These are phyloP conservation scores for Yamadazyma atlantica DNA, from an alignment of 1,139 yeast genomes.

Conservation along the genomic window DNA sequence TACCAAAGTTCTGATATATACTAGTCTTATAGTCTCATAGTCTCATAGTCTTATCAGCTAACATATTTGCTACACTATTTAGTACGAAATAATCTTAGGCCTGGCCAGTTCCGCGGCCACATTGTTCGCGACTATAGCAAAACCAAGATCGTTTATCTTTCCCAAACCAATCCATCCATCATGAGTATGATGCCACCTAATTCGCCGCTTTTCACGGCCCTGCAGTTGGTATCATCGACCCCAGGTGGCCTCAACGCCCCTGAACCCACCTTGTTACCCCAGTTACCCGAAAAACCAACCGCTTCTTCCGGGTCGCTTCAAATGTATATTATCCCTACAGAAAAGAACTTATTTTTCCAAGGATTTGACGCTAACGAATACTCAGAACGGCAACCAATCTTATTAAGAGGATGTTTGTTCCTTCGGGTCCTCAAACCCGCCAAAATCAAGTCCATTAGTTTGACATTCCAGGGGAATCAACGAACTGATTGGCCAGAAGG, in stretches of 20 bases:
- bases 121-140: not conserved
- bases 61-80: too few species aligned
- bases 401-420: conserved; percentile 79
- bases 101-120: too few species aligned
- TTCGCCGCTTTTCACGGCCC: conserved; percentile 36
- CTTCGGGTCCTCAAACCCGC: conserved; percentile 71
- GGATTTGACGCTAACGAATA: conserved; percentile 75
- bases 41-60: too few species aligned
- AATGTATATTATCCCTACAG: conserved; percentile 66
- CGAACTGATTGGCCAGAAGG: conserved; percentile 99
- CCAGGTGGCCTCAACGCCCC: conserved; percentile 6
- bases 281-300: conserved; percentile 49
- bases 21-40: too few species aligned
- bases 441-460: conserved; percentile 66
- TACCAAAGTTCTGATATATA: too few species aligned
- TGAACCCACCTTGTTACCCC: conserved; percentile 29
- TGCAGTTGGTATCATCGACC: conserved; percentile 21
- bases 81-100: too few species aligned
- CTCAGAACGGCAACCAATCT: conserved; percentile 71
- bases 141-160: not conserved
- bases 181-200: conserved; percentile 15
- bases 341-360: conserved; percentile 74
- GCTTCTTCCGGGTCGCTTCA: conserved; percentile 49
- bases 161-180: not conserved
- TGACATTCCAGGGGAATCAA: conserved; percentile 69